Percentiles rank a stretch among this genome's conserved stretches.
phyloP scores from a whole-genome alignment of 352 stramenopile genomes.

The Globisporangium spinosum region DNA sequence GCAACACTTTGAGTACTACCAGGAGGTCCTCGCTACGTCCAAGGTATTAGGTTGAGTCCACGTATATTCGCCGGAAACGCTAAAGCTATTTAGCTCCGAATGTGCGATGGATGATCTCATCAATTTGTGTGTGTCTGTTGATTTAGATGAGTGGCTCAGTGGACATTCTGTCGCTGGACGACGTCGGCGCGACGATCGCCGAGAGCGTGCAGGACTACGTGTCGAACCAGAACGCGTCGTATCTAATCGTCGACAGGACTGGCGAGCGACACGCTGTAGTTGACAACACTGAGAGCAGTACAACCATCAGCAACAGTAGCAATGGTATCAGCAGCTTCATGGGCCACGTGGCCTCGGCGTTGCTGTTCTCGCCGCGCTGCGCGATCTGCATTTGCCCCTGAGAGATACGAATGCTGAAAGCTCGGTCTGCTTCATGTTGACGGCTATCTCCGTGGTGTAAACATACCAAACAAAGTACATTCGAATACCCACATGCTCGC shows the following conservation, averaged over 20 bases:
- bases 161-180: conserved; percentile 39
- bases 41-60: background rate
- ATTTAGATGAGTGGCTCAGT: conserved; percentile 30
- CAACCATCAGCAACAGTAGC: conserved; percentile 4
- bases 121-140: background rate
- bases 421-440: background rate
- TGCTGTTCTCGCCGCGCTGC: conserved; percentile 58
- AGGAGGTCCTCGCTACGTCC: conserved; percentile 26
- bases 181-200: conserved; percentile 32
- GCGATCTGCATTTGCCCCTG: conserved; percentile 47
- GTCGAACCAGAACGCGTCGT: conserved; percentile 32
- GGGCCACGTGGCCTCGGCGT: conserved; percentile 34
- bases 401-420: no score
- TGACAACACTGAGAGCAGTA: background rate
- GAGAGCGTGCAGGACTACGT: conserved; percentile 60
- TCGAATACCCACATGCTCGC: no score
- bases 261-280: conserved; percentile 14
- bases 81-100: background rate
- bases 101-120: background rate
- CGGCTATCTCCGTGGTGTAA: background rate
- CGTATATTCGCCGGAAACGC: background rate
- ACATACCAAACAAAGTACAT: background rate
- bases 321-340: conserved; percentile 17
- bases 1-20: conserved; percentile 31
- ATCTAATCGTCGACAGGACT: conserved; percentile 42